Evolutionary conservation across 768 basidiomycete genomes (phyloP).

Genomic region (Lactifluus subvellereus): DNA sequence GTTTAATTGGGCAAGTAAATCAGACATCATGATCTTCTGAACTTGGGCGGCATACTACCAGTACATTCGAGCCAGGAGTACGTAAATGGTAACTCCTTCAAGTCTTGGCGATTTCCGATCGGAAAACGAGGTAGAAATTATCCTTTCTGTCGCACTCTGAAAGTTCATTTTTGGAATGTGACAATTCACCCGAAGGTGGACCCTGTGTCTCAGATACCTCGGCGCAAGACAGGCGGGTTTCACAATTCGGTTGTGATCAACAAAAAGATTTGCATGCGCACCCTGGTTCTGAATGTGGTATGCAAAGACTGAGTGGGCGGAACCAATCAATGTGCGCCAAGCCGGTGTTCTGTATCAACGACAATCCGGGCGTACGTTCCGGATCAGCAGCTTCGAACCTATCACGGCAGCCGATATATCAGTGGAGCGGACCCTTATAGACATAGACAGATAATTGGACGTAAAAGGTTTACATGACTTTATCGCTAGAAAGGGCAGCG

Average conservation of each 20-base stretch:
- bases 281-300: slow-evolving; percentile 43
- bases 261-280: slow-evolving; percentile 38
- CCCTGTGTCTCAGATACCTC: slow-evolving; percentile 43
- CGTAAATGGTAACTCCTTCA: neutral
- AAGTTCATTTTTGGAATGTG: slow-evolving; percentile 31
- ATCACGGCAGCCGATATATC: neutral
- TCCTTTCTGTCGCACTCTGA: neutral
- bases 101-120: slow-evolving; percentile 3
- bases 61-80: neutral
- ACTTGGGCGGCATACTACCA: neutral
- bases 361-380: slow-evolving; percentile 22
- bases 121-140: slow-evolving; percentile 2
- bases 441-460: neutral
- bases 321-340: neutral
- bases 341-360: neutral
- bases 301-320: slow-evolving; percentile 31
- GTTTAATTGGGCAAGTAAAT: neutral
- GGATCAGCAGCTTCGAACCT: slow-evolving; percentile 43
- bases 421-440: neutral
- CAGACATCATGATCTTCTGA: neutral
- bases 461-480: slow-evolving; percentile 35
- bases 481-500: slow-evolving; percentile 36
- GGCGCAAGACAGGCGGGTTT: slow-evolving; percentile 39
- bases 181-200: slow-evolving; percentile 41
- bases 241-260: slow-evolving; percentile 42